Conservation (phyloP, 2,329 filamentous ascomycete species). For the Botryotinia calthae region DNA sequence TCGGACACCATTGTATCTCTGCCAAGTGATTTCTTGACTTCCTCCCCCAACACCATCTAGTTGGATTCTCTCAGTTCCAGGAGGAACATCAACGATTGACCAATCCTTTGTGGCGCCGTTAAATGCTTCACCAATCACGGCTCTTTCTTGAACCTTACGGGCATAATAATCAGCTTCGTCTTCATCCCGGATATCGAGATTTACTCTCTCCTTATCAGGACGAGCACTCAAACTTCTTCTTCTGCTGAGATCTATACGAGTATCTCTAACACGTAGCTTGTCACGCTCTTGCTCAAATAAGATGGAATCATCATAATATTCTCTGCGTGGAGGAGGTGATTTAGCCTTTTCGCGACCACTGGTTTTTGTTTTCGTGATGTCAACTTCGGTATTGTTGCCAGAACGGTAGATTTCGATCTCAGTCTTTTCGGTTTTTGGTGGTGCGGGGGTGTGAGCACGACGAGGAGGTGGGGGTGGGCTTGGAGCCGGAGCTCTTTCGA, state of each 20-base stretch:
- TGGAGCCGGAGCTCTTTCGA: slow-evolving; percentile 31
- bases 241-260: slow-evolving; percentile 30
- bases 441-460: slow-evolving; percentile 32
- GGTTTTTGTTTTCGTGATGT: slow-evolving; percentile 44
- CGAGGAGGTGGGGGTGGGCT: slow-evolving; percentile 23
- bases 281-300: slow-evolving; percentile 51
- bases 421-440: slow-evolving; percentile 44
- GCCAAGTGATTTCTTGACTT: slow-evolving; percentile 74
- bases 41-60: slow-evolving; percentile 77
- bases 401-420: slow-evolving; percentile 61
- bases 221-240: slow-evolving; percentile 34
- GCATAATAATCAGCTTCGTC: slow-evolving; percentile 61
- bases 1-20: slow-evolving; percentile 74
- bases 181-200: slow-evolving; percentile 36
- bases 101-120: slow-evolving; percentile 74
- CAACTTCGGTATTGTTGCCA: slow-evolving; percentile 55
- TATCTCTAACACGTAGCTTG: slow-evolving; percentile 40
- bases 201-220: slow-evolving; percentile 29
- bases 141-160: slow-evolving; percentile 66
- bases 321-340: slow-evolving; percentile 35
- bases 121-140: slow-evolving; percentile 69
- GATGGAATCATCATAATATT: slow-evolving; percentile 63
- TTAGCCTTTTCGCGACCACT: slow-evolving; percentile 25
- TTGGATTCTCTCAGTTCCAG: slow-evolving; percentile 76
- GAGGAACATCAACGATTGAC: slow-evolving; percentile 80